Evolutionary conservation across 2,329 filamentous ascomycete species (phyloP).

Genomic region (Fusarium musae): DNA sequence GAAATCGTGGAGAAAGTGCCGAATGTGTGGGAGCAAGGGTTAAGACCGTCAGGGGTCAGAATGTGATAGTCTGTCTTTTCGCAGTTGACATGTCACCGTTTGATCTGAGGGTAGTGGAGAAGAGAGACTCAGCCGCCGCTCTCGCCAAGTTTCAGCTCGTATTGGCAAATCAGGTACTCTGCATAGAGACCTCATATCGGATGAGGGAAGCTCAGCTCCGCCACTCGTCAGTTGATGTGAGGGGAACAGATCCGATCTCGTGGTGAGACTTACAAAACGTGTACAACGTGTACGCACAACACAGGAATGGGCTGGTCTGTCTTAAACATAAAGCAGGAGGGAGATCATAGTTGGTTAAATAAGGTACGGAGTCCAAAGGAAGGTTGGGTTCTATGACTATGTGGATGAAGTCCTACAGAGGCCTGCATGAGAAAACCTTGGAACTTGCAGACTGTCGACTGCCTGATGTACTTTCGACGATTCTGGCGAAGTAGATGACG

Average conservation of each 20-base stretch:
- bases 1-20: conserved; percentile 28
- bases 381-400: conserved; percentile 10
- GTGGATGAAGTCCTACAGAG: conserved; percentile 1
- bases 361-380: background rate
- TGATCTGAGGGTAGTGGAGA: conserved; percentile 8
- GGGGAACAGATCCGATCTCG: conserved; percentile 1
- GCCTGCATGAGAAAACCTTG: conserved; percentile 18
- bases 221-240: conserved; percentile 16
- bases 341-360: background rate
- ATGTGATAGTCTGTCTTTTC: conserved; percentile 26
- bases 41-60: conserved; percentile 14
- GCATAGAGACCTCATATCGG: conserved; percentile 8
- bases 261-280: conserved; percentile 27
- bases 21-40: conserved; percentile 10
- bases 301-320: background rate
- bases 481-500: background rate
- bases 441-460: background rate
- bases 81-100: conserved; percentile 24
- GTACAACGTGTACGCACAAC: background rate
- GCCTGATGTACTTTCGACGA: background rate
- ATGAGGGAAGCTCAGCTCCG: conserved; percentile 15
- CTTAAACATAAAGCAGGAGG: conserved; percentile 9
- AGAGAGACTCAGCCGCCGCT: background rate
- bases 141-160: background rate
- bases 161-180: conserved; percentile 3